Base-by-base conservation (phyloP, 2,329 filamentous ascomycete genomes). In the Aspergillus oerlinghausenensis region DNA sequence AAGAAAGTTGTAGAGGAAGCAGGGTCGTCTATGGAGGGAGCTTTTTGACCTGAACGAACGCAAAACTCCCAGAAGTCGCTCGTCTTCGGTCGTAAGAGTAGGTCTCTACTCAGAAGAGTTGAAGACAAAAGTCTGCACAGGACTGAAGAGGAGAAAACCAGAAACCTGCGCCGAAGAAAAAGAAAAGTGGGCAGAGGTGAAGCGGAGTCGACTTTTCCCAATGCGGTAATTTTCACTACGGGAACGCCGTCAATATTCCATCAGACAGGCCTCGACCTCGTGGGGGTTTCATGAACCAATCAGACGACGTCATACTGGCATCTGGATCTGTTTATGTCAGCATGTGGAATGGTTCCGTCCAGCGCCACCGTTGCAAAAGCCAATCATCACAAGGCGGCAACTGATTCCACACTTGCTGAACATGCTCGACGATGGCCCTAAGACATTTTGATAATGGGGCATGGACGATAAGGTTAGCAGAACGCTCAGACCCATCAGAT, bases 31-130 rank as follows among this genome's bases (percentile, higher is more conserved):
- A 40, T 51, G 25, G 35, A 60, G 70, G 75, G 78, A 80, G 78
- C 75, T 81, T 82, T 82, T 67, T 71, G 59, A 57, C 58, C 67
- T 61, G 61, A 73, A 76, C 76, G 77, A 81, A 77, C 80, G 80
- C 80, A 82, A 83, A 82, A 79, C 80, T 78, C 77, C 70, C 76
- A 65, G 73, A 82, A 82, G 80, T 83, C 80, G 80, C 79, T 79
- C 79, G 75, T 71, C 58, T 61, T 50, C 47, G 57, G 63, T 55
- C 58, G 53, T 60, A 60, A 63, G 51, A 52, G 26, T 11, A 55
- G 25, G 26, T 32, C 28, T 48, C 48, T 42, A 51, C 35, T 50
- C 40, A 29, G 42, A 50, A 40, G 51, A 54, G 19, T 25, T 50
- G 51, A 52, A 14, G 50, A 28, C 32, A n/a, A 14, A 14, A 32